These are phyloP conservation scores for Teunomyces panamensis DNA, from an alignment of 805 yeast species.

Conservation along the genomic window DNA sequence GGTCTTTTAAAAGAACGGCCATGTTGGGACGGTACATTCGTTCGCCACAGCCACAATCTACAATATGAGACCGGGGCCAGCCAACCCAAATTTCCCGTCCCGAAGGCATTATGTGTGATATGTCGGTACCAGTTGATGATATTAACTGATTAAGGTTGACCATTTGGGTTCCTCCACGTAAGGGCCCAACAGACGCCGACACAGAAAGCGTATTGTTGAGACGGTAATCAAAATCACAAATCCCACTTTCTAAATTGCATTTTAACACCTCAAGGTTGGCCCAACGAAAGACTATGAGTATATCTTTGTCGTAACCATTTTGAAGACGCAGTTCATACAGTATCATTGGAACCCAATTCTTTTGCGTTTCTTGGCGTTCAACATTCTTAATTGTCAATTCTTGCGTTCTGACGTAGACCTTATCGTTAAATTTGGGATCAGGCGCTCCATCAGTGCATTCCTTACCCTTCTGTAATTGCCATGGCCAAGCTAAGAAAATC, in stretches of 20 bases:
- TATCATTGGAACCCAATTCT: constrained; percentile 43
- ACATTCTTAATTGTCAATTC: constrained; percentile 16
- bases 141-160: constrained; percentile 16
- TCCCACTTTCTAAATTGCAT: constrained; percentile 16
- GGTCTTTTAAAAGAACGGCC: constrained; percentile 18
- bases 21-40: constrained; percentile 40
- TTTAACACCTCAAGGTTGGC: constrained; percentile 23
- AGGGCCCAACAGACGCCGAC: constrained; percentile 22
- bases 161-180: constrained; percentile 38
- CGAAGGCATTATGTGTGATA: constrained; percentile 2
- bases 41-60: constrained; percentile 38
- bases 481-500: constrained; percentile 32
- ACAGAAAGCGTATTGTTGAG: neutral
- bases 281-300: constrained; percentile 35
- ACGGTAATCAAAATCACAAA: constrained; percentile 18
- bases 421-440: constrained; percentile 11
- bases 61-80: constrained; percentile 38
- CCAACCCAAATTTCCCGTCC: constrained; percentile 41
- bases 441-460: constrained; percentile 19
- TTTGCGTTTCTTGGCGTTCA: constrained; percentile 16
- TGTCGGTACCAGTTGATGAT: constrained; percentile 15
- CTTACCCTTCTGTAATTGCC: constrained; percentile 31
- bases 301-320: constrained; percentile 23
- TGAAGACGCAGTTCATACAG: constrained; percentile 19
- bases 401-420: constrained; percentile 15